Conservation (phyloP, 352 stramenopile genomes). For the Globisporangium recalcitrans region DNA sequence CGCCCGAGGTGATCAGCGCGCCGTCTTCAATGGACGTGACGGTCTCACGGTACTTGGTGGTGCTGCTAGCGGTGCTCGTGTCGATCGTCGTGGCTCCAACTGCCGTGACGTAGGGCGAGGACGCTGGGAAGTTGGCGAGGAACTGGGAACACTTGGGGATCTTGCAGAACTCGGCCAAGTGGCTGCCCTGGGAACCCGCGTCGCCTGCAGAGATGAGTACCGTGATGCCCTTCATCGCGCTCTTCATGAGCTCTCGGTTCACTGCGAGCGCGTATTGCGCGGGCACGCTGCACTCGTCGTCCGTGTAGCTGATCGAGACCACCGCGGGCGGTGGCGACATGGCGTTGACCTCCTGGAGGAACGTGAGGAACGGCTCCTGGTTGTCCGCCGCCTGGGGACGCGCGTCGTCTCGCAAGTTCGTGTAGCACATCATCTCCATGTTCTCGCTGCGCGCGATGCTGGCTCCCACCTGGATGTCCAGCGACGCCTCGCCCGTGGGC, state of each 20-base stretch:
- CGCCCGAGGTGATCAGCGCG: slow-evolving; percentile 70
- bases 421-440: slow-evolving; percentile 63
- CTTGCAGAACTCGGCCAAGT: slow-evolving; percentile 46
- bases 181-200: slow-evolving; percentile 48
- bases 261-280: slow-evolving; percentile 47
- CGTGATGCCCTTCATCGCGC: slow-evolving; percentile 54
- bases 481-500: slow-evolving; percentile 58
- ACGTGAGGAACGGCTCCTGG: slow-evolving; percentile 73
- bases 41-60: slow-evolving; percentile 37
- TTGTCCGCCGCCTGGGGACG: slow-evolving; percentile 54
- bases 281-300: slow-evolving; percentile 72
- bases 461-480: slow-evolving; percentile 60
- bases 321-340: slow-evolving; percentile 53
- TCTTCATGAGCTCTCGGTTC: slow-evolving; percentile 74
- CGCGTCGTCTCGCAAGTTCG: slow-evolving; percentile 40
- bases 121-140: slow-evolving; percentile 61
- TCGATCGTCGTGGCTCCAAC: slow-evolving; percentile 57
- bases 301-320: slow-evolving; percentile 79
- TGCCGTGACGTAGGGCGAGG: slow-evolving; percentile 67
- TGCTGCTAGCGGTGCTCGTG: background rate
- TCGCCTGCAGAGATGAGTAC: slow-evolving; percentile 67
- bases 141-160: slow-evolving; percentile 40
- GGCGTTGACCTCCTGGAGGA: slow-evolving; percentile 68
- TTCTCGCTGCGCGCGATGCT: slow-evolving; percentile 38
- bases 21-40: slow-evolving; percentile 42